phyloP scores from a whole-genome alignment of 441 rosid species.

The Viola pubescens region DNA sequence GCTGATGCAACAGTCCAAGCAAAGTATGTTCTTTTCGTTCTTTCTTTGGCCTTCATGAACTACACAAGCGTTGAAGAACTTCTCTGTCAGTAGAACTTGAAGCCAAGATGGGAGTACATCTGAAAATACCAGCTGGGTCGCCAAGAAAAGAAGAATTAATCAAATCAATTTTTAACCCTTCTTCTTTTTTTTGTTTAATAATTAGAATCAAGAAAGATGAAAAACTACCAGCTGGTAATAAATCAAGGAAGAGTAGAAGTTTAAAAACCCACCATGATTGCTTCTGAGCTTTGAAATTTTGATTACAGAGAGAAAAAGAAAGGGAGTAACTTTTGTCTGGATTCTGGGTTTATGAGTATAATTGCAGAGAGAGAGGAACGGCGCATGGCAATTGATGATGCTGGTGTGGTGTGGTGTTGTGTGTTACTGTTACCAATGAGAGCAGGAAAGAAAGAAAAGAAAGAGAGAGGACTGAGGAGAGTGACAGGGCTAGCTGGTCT shows the following conservation, averaged over 20 bases:
- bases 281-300: conserved; percentile 11
- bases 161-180: background rate
- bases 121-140: conserved; percentile 32
- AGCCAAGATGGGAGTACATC: conserved; percentile 60
- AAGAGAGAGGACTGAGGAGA: background rate
- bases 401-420: conserved; percentile 8
- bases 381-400: conserved; percentile 41
- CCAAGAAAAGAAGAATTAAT: background rate
- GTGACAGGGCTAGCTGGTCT: conserved; percentile 15
- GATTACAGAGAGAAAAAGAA: conserved; percentile 10
- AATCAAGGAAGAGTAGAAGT: background rate
- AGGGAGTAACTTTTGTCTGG: conserved; percentile 3
- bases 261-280: conserved; percentile 30
- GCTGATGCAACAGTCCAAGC: conserved; percentile 75
- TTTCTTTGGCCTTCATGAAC: conserved; percentile 59
- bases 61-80: conserved; percentile 81
- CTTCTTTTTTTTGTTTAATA: background rate
- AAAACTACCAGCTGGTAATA: background rate
- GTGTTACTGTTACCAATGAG: conserved; percentile 46
- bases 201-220: background rate
- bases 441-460: conserved; percentile 23
- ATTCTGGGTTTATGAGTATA: conserved; percentile 20
- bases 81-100: conserved; percentile 56
- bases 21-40: conserved; percentile 73
- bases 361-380: conserved; percentile 30